phyloP scores from a whole-genome alignment of 768 basidiomycete species.

The Suillus spraguei region DNA sequence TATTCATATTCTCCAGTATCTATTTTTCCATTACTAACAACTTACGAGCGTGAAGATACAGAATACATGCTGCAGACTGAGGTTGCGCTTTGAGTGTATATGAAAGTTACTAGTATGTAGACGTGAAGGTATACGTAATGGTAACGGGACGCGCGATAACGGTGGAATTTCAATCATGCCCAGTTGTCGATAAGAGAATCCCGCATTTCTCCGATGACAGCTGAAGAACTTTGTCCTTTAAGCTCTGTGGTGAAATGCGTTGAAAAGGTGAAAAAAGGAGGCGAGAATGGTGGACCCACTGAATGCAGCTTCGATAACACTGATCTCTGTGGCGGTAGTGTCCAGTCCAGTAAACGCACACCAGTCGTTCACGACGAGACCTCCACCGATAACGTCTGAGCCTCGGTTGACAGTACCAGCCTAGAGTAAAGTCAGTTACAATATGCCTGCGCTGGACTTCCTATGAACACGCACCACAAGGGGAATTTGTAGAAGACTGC shows the following conservation, averaged over 20 bases:
- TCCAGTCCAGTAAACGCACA: slow-evolving; percentile 99
- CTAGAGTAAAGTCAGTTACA: slow-evolving; percentile 41
- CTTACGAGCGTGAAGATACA: slow-evolving; percentile 6
- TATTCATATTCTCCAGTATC: not conserved
- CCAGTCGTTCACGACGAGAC: slow-evolving; percentile 99
- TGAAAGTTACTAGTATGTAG: not conserved
- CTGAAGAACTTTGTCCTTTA: slow-evolving; percentile 80
- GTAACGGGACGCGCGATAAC: not conserved
- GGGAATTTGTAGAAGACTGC: slow-evolving; percentile 90
- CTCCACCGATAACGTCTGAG: slow-evolving; percentile 96
- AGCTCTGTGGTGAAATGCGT: slow-evolving; percentile 54
- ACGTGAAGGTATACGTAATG: slow-evolving; percentile 7
- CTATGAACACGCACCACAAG: slow-evolving; percentile 70
- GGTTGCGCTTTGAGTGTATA: not conserved
- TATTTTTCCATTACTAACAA: slow-evolving; percentile 1
- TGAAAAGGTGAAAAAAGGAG: slow-evolving; percentile 10
- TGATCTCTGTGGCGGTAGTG: slow-evolving; percentile 99
- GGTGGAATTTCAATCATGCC: slow-evolving; percentile 52
- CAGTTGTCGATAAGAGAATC: slow-evolving; percentile 91
- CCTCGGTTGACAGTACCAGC: slow-evolving; percentile 99
- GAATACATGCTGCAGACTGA: slow-evolving; percentile 1
- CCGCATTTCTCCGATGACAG: slow-evolving; percentile 90
- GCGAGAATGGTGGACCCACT: slow-evolving; percentile 55
- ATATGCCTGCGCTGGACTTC: slow-evolving; percentile 3
- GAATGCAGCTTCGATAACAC: slow-evolving; percentile 97